Conservation (phyloP, 208 protist species). For the Trypanosoma vivax region DNA sequence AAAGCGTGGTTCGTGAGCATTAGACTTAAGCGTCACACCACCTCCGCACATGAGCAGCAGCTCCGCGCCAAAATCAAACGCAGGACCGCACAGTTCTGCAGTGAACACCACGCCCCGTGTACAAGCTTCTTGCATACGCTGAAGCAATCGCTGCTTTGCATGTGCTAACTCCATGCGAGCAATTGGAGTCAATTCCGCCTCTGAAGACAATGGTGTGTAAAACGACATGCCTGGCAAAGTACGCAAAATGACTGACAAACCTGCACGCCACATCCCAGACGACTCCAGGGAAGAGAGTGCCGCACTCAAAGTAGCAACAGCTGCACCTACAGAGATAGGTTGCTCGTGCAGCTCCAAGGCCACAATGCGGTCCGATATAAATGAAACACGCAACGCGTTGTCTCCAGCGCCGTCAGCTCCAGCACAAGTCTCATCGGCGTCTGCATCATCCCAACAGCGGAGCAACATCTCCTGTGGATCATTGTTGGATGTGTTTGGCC, state of each 20-base stretch:
- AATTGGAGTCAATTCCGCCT: conserved; percentile 18
- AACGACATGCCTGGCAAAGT: conserved; percentile 5
- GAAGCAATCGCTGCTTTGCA: conserved; percentile 28
- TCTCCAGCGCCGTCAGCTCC: neutral
- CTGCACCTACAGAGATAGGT: neutral
- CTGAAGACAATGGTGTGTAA: conserved; percentile 13
- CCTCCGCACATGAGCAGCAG: conserved; percentile 27
- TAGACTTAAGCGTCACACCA: neutral
- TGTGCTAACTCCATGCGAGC: conserved; percentile 22
- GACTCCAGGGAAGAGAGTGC: conserved; percentile 6
- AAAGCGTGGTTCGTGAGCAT: conserved; percentile 1
- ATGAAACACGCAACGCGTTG: neutral
- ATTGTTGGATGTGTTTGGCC: no score
- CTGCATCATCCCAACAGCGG: neutral
- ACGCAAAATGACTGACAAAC: conserved; percentile 7
- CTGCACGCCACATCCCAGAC: neutral
- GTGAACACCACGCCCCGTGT: conserved; percentile 17
- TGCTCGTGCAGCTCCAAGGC: conserved; percentile 8
- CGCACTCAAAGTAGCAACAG: neutral
- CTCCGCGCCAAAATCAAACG: conserved; percentile 31
- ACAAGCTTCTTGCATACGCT: conserved; percentile 17
- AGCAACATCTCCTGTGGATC: neutral
- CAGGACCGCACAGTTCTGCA: conserved; percentile 16
- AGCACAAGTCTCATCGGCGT: neutral
- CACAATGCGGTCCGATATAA: neutral